Evolutionary conservation across 805 yeast genomes (phyloP).

Genomic region (Lachancea meyersii): DNA sequence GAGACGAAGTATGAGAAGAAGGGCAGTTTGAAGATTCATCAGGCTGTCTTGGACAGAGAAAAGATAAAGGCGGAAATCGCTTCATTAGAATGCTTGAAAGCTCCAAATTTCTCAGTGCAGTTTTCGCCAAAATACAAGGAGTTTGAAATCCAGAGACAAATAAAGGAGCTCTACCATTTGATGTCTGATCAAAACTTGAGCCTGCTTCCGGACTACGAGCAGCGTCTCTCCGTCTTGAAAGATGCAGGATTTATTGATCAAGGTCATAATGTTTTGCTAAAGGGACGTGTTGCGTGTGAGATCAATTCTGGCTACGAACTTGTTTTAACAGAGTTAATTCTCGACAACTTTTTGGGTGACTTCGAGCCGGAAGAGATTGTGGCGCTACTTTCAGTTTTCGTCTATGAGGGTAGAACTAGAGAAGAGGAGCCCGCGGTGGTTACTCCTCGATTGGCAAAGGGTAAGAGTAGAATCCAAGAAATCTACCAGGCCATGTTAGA

Average conservation of each 20-base stretch:
- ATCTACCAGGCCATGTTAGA: conserved; percentile 58
- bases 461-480: conserved; percentile 58
- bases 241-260: conserved; percentile 77
- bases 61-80: conserved; percentile 22
- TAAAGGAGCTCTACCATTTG: conserved; percentile 50
- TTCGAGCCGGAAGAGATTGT: conserved; percentile 95
- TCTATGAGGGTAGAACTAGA: conserved; percentile 72
- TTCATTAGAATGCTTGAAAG: conserved; percentile 23
- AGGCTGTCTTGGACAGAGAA: conserved; percentile 24
- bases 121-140: conserved; percentile 43
- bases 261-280: conserved; percentile 60
- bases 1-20: conserved; percentile 24
- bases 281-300: conserved; percentile 93
- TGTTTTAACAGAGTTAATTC: conserved; percentile 77
- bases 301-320: conserved; percentile 88
- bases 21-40: conserved; percentile 30
- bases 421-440: conserved; percentile 54
- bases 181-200: conserved; percentile 86
- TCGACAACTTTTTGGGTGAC: conserved; percentile 88
- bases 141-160: conserved; percentile 41
- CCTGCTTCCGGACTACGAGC: conserved; percentile 88
- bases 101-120: conserved; percentile 42
- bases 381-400: conserved; percentile 87
- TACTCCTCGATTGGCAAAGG: conserved; percentile 76
- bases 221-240: conserved; percentile 70